Base-by-base conservation (phyloP, 2,329 filamentous ascomycete species). In the Chaetomium globosum region DNA sequence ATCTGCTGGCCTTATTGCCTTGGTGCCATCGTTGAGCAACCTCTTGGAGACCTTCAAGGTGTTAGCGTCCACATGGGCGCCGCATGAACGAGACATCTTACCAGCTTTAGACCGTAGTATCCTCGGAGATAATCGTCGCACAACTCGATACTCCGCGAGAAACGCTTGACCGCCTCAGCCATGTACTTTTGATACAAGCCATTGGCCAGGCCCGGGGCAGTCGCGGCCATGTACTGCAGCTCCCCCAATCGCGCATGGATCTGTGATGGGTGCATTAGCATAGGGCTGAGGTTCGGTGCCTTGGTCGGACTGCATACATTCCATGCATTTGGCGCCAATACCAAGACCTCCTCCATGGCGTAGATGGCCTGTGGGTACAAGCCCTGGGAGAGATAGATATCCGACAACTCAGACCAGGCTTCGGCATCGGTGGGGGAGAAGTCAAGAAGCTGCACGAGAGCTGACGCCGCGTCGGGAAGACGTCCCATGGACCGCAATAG, bases 71-170 rank as follows among this genome's bases (percentile, higher is more conserved):
- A 46, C 65, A 46, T 46, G 59, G 62, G 30, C 54, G 36, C 8
- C 21, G 9, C 19, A 26, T 13, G 4, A 59, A 28, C 16, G 30
- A 26, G 21, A 31, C 7, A 26, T 23, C 85, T 73, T 77, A 93
- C 89, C 77, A 93, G 77, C 76, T 94, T 95, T 66, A 99, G 80
- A 7, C 95, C 95, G 77, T 97, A 98, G 76, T 93, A 96, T 1
- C 93, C 95, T 67, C 95, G 87, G 67, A 98, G 78, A 75, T 97
- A 98, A 75, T 93, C 88, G 72, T 97, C 91, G 74, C 95, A 98
- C 60, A 99, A 85, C 79, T 99, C 95, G 69, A 98, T 87, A 73
- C 93, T 95, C 72, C 95, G 87, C 75, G 90, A 91, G 78, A 96
- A 98, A 69, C 93, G 87, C 74, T 92, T 91, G 61, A 97, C 77